A percentile compares a stretch with the other conserved stretches of the same genome.
phyloP scores from a whole-genome alignment of 352 stramenopile genomes.

The Globisporangium orthogonon region DNA sequence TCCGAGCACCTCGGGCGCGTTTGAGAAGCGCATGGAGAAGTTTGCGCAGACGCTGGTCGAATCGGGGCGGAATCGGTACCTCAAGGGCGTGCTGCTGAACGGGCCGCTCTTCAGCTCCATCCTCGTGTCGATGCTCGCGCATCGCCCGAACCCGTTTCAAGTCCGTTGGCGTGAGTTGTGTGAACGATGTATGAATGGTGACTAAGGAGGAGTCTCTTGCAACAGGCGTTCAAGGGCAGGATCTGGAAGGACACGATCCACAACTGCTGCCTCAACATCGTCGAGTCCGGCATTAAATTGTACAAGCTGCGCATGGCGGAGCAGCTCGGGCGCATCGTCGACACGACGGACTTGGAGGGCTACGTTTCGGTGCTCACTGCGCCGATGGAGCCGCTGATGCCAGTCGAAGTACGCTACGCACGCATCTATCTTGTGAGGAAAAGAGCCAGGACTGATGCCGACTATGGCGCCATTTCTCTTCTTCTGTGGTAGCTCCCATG shows the following conservation, averaged over 20 bases:
- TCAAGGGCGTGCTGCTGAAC: constrained; percentile 65
- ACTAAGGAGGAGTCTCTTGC: background rate
- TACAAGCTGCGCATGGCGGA: constrained; percentile 76
- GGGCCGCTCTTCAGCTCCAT: constrained; percentile 63
- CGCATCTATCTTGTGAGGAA: background rate
- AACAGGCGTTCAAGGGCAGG: constrained; percentile 49
- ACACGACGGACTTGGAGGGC: constrained; percentile 56
- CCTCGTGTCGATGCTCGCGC: constrained; percentile 67
- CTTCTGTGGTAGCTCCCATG: constrained; percentile 49
- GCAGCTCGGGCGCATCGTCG: constrained; percentile 55
- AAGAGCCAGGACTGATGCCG: background rate
- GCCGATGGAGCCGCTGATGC: constrained; percentile 17
- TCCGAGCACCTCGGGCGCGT: constrained; percentile 27
- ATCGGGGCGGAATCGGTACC: constrained; percentile 58
- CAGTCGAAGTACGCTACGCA: constrained; percentile 29
- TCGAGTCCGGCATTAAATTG: constrained; percentile 71
- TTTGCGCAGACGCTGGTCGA: constrained; percentile 45
- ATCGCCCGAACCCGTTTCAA: constrained; percentile 58
- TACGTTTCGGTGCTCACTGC: constrained; percentile 39
- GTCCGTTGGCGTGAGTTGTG: constrained; percentile 14
- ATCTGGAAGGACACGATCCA: constrained; percentile 78
- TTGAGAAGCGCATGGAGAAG: constrained; percentile 62
- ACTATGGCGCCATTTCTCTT: too few relatives aligned
- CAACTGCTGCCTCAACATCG: constrained; percentile 76
- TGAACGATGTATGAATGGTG: too few relatives aligned